phyloP scores from a whole-genome alignment of 345 rosid genomes.

The Populus nigra region DNA sequence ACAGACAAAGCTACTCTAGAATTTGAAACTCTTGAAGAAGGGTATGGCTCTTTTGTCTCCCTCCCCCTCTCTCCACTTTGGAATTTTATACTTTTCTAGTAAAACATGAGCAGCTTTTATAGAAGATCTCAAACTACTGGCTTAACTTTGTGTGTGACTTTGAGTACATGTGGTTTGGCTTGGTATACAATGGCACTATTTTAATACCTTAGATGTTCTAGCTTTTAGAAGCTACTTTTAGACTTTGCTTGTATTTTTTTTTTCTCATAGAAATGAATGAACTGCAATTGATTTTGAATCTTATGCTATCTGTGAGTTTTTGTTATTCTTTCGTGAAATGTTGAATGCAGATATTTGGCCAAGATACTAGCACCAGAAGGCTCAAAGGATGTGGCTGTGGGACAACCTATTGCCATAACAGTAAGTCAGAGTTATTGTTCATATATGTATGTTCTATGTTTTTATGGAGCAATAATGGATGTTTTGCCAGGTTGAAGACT shows the following conservation, averaged over 20 bases:
- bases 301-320: background rate
- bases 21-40: constrained; percentile 94
- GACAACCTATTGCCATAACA: constrained; percentile 62
- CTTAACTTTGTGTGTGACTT: background rate
- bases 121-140: background rate
- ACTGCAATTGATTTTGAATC: background rate
- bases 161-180: background rate
- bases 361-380: constrained; percentile 72
- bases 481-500: constrained; percentile 79
- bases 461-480: constrained; percentile 17
- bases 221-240: no score
- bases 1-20: constrained; percentile 97
- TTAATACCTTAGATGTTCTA: no score
- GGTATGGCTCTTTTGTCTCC: constrained; percentile 44
- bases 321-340: constrained; percentile 13
- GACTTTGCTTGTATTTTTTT: background rate
- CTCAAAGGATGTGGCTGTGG: constrained; percentile 65
- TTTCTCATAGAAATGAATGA: background rate
- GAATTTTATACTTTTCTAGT: background rate
- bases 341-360: constrained; percentile 53
- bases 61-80: background rate
- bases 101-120: background rate
- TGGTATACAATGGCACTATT: no score
- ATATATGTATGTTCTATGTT: background rate
- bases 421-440: constrained; percentile 36